Base-by-base conservation (phyloP, 2,329 filamentous ascomycete genomes). In the Xylariaceae sp. region DNA sequence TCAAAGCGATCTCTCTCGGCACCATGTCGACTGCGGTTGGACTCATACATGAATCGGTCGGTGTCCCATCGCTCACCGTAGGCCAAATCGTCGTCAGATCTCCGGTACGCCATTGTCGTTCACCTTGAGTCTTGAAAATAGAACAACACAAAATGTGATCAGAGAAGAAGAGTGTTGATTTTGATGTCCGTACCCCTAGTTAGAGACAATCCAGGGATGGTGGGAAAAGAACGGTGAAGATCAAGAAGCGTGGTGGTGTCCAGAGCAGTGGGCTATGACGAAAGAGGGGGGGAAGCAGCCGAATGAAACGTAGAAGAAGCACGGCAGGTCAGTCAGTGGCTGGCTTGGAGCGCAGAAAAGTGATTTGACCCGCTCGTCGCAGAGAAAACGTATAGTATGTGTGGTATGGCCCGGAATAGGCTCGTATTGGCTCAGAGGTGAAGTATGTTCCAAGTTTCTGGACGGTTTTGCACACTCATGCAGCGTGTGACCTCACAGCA, bases 1-100 rank as follows among this genome's bases (percentile, higher is more conserved):
- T 77, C 72, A 43, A 69, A 71, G 37, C 68, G 65, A 40, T 79
- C 76, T 46, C 75, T 72, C 45, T 71, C 66, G 56, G 75, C 79
- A 39, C 79, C 69, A 43, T 68, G 64, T 37, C 69, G 65, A 37
- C 70, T 67, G 33, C 71, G 67, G 42, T 73, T 69, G 18, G 59
- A 57, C 55, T 72, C 69, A 40, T 58, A 56, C 28, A 58, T 49
- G 53, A 75, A 72, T 48, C 76, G 77, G 48, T 78, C 77, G 35
- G 68, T 69, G 53, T 82, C 76, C 76, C 75, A 81, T 52, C 71
- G 65, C 49, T 65, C 66, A 38, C 59, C 54, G 44, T 65, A 65
- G 44, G 64, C 63, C 28, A 66, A 49, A 47, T 65, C 62, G 19
- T 59, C 61, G 30, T 63, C 60, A 4, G 44, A 37, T 49, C 42